Percentiles rank a stretch among this genome's conserved stretches.
Evolutionary conservation across 495 filamentous ascomycete species (phyloP).

Genomic region (Penicillium coffeae): DNA sequence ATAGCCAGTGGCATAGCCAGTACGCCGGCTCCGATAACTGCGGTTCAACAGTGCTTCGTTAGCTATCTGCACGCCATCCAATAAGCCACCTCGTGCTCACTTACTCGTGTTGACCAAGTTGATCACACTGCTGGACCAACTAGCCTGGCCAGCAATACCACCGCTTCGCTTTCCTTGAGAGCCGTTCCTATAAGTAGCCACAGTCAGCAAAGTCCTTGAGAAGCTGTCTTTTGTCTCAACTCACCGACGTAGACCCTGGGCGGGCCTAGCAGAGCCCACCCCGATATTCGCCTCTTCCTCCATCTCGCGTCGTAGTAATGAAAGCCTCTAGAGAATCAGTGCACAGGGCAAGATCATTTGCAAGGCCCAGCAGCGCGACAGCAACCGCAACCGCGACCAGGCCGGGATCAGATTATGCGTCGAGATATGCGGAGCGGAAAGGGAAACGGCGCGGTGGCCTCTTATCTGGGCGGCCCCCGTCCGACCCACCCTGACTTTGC

Average conservation of each 20-base stretch:
- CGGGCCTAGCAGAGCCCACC: slow-evolving; percentile 18
- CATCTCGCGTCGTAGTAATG: slow-evolving; percentile 22
- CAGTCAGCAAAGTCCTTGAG: not conserved
- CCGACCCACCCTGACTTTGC: slow-evolving; percentile 14
- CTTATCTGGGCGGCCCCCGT: slow-evolving; percentile 16
- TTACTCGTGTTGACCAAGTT: slow-evolving; percentile 89
- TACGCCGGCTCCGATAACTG: slow-evolving; percentile 89
- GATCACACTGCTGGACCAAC: slow-evolving; percentile 87
- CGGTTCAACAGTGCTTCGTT: not conserved
- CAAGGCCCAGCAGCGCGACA: slow-evolving; percentile 9
- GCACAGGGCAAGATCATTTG: too few species aligned
- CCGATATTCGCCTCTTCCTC: slow-evolving; percentile 35
- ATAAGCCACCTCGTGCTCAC: slow-evolving; percentile 8
- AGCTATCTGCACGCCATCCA: not conserved
- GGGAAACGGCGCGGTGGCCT: slow-evolving; percentile 14
- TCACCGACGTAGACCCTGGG: slow-evolving; percentile 34
- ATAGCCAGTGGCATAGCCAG: slow-evolving; percentile 93
- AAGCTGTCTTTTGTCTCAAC: not conserved
- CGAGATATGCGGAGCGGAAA: slow-evolving; percentile 4
- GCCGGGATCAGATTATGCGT: slow-evolving; percentile 4
- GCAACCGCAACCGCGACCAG: slow-evolving; percentile 25
- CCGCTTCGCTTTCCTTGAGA: slow-evolving; percentile 49
- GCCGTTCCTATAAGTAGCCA: slow-evolving; percentile 31
- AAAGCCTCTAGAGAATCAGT: too few species aligned
- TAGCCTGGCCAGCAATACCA: slow-evolving; percentile 63